These are phyloP conservation scores for Salvia splendens DNA, from an alignment of 257 asterid genomes.

Conservation along the genomic window DNA sequence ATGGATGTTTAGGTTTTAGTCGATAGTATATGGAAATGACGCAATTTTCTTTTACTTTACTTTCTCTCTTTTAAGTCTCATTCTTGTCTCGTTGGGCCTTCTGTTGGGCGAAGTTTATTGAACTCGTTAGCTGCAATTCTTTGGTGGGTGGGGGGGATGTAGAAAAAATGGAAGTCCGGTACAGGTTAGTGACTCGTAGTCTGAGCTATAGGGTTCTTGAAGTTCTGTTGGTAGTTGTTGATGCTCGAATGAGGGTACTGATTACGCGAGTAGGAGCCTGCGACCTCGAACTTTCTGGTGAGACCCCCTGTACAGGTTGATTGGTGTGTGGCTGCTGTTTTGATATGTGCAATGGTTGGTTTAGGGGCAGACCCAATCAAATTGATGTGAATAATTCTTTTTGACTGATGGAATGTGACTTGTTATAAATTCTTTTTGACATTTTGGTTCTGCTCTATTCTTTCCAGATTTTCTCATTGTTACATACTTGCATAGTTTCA, in stretches of 20 bases:
- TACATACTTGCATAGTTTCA: too few relatives aligned
- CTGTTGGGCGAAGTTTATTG: slow-evolving; percentile 29
- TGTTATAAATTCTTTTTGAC: too few relatives aligned
- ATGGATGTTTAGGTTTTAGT: slow-evolving; percentile 43
- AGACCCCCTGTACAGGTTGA: slow-evolving; percentile 38
- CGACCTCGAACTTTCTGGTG: slow-evolving; percentile 10
- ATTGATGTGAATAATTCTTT: slow-evolving; percentile 44
- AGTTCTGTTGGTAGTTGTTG: neutral
- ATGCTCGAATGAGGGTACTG: neutral
- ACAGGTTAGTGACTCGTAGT: slow-evolving; percentile 9
- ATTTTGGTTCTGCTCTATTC: too few relatives aligned
- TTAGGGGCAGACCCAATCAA: slow-evolving; percentile 24
- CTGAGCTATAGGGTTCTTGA: slow-evolving; percentile 11
- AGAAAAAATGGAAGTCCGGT: slow-evolving; percentile 24
- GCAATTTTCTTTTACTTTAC: slow-evolving; percentile 22
- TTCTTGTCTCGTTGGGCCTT: slow-evolving; percentile 34
- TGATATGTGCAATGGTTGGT: slow-evolving; percentile 17
- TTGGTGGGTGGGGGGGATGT: slow-evolving; percentile 20
- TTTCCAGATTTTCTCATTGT: too few relatives aligned
- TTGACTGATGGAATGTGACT: slow-evolving; percentile 5
- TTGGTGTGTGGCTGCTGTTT: slow-evolving; percentile 28
- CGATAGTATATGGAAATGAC: slow-evolving; percentile 37
- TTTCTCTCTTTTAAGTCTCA: slow-evolving; percentile 19
- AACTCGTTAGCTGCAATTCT: slow-evolving; percentile 32
- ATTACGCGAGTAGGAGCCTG: slow-evolving; percentile 16